These are phyloP conservation scores for Helicostylum pulchrum DNA, from an alignment of 192 early-diverging fungal species.

Conservation along the genomic window DNA sequence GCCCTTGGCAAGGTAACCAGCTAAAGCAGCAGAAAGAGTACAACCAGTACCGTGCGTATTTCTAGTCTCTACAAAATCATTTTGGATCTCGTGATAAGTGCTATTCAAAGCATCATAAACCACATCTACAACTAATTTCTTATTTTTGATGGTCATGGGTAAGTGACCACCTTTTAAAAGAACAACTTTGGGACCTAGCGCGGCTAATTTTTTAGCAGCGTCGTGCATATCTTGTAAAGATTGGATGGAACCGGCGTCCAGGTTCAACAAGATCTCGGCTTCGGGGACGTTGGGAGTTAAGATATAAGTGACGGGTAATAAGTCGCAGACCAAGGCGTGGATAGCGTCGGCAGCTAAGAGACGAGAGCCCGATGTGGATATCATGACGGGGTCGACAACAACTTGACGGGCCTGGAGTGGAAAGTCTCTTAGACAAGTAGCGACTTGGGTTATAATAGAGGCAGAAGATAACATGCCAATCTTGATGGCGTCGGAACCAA, in stretches of 20 bases:
- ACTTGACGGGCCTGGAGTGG: conserved; percentile 35
- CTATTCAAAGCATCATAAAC: conserved; percentile 49
- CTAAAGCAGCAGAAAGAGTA: conserved; percentile 80
- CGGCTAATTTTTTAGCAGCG: conserved; percentile 54
- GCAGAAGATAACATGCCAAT: conserved; percentile 75
- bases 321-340: conserved; percentile 40
- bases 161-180: conserved; percentile 85
- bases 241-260: conserved; percentile 40
- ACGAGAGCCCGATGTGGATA: conserved; percentile 66
- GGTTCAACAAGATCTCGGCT: conserved; percentile 60
- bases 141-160: conserved; percentile 26
- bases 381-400: conserved; percentile 88
- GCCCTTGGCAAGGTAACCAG: conserved; percentile 63
- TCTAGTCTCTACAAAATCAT: conserved; percentile 57
- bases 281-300: conserved; percentile 87
- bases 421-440: conserved; percentile 39
- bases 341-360: conserved; percentile 64
- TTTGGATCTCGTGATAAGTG: conserved; percentile 45
- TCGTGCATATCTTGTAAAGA: conserved; percentile 57
- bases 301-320: conserved; percentile 71
- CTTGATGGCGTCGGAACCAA: conserved; percentile 73
- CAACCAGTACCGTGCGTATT: conserved; percentile 90
- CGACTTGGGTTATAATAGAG: conserved; percentile 62
- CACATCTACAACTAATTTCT: conserved; percentile 53
- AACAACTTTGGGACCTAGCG: conserved; percentile 54